These are phyloP conservation scores for Leccinum obscurum DNA, from an alignment of 768 basidiomycete species.

Conservation along the genomic window DNA sequence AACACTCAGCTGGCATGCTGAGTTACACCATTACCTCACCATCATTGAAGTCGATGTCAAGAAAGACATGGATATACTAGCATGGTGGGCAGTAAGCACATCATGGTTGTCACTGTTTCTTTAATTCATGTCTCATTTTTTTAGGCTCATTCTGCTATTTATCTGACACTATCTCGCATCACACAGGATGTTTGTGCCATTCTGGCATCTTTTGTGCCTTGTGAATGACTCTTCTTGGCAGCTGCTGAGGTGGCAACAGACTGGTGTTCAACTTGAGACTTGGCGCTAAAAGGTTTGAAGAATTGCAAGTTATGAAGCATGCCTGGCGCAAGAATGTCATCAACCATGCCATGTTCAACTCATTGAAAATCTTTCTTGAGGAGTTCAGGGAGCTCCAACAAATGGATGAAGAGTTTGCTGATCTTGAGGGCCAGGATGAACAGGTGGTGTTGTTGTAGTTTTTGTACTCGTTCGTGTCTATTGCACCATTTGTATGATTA, in stretches of 20 bases:
- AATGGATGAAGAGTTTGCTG: not conserved
- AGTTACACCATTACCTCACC: not conserved
- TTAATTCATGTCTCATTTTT: not conserved
- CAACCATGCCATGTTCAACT: not conserved
- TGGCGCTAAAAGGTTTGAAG: not conserved
- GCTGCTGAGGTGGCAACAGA: not conserved
- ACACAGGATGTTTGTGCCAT: not conserved
- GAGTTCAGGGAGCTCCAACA: not conserved
- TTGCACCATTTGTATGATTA: not conserved
- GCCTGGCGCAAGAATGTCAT: not conserved
- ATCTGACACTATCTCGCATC: not conserved
- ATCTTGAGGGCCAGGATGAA: not conserved
- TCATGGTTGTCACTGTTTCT: not conserved
- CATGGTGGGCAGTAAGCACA: not conserved
- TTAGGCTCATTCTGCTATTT: not conserved
- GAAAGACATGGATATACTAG: not conserved
- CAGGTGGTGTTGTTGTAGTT: not conserved
- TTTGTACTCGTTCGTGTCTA: not conserved
- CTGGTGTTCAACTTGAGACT: not conserved
- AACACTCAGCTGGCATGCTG: not conserved
- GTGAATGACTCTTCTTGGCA: not conserved
- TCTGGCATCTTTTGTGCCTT: not conserved
- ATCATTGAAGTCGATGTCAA: not conserved
- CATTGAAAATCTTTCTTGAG: not conserved
- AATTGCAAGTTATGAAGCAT: not conserved